A percentile compares a stretch with the other conserved stretches of the same genome.
Conservation (phyloP, 2,329 filamentous ascomycete species). For the Chalara sp. region DNA sequence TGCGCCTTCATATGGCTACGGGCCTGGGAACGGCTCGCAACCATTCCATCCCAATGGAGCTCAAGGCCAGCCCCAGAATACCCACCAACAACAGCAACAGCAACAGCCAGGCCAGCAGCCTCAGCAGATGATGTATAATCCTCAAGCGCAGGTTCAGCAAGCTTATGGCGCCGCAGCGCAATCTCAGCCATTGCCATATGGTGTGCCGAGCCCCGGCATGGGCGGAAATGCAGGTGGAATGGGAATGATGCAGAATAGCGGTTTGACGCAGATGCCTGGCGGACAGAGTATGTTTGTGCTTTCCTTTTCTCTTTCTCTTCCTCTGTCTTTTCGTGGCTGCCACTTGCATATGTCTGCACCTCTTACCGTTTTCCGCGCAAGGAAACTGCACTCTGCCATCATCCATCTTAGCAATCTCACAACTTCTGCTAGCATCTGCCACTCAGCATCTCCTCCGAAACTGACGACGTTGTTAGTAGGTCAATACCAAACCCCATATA, state of each 20-base stretch:
- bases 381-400: slow-evolving; percentile 1
- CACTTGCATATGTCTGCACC: neutral
- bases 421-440: slow-evolving; percentile 11
- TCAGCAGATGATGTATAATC: slow-evolving; percentile 52
- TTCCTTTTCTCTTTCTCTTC: slow-evolving; percentile 1
- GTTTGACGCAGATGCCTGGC: slow-evolving; percentile 27
- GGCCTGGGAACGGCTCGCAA: slow-evolving; percentile 11
- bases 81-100: slow-evolving; percentile 35
- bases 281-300: slow-evolving; percentile 26
- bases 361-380: neutral
- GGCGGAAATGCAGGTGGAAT: slow-evolving; percentile 22
- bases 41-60: slow-evolving; percentile 14
- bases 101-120: slow-evolving; percentile 20
- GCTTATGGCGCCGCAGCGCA: slow-evolving; percentile 13
- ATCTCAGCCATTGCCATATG: slow-evolving; percentile 19
- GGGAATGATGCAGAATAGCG: slow-evolving; percentile 52
- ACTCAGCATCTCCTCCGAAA: slow-evolving; percentile 11
- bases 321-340: neutral
- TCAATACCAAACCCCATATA: slow-evolving; percentile 50
- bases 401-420: neutral
- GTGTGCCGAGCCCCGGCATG: slow-evolving; percentile 19
- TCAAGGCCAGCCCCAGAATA: slow-evolving; percentile 10
- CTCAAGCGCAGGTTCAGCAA: slow-evolving; percentile 16
- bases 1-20: slow-evolving; percentile 18
- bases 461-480: slow-evolving; percentile 38